These are phyloP conservation scores for Cladosporium sp. DNA, from an alignment of 2,329 filamentous ascomycete species.

Conservation along the genomic window DNA sequence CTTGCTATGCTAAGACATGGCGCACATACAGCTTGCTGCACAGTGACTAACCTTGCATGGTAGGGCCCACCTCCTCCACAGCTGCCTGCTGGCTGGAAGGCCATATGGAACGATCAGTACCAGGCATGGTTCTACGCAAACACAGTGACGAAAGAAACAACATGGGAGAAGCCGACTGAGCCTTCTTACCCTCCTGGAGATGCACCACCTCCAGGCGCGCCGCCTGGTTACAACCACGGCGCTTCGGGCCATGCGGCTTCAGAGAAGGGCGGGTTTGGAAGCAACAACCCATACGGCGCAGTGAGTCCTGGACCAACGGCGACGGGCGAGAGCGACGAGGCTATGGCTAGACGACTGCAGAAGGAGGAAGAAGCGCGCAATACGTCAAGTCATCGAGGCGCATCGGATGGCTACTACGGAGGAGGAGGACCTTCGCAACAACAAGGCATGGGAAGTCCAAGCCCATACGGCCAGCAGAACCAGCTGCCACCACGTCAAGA, in stretches of 20 bases:
- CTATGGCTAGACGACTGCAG: constrained; percentile 69
- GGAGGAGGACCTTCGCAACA: neutral
- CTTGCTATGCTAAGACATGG: constrained; percentile 19
- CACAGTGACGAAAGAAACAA: constrained; percentile 78
- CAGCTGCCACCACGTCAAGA: constrained; percentile 30
- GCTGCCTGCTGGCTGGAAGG: constrained; percentile 77
- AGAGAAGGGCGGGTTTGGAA: constrained; percentile 47
- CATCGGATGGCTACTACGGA: constrained; percentile 12
- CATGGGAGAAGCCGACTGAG: constrained; percentile 80
- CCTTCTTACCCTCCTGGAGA: constrained; percentile 54
- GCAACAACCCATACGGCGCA: constrained; percentile 68
- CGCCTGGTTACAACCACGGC: constrained; percentile 52
- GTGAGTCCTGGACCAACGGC: neutral
- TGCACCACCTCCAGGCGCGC: constrained; percentile 43
- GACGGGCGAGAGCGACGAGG: constrained; percentile 6
- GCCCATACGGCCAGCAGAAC: constrained; percentile 32
- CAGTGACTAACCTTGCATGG: constrained; percentile 12
- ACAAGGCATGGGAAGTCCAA: neutral
- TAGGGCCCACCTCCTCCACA: constrained; percentile 54
- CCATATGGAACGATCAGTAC: constrained; percentile 82
- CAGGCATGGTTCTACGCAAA: constrained; percentile 95
- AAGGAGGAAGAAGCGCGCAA: constrained; percentile 59
- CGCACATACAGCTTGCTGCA: neutral
- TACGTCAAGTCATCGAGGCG: constrained; percentile 22
- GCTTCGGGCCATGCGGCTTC: constrained; percentile 22